Base-by-base conservation (phyloP, 169 alveolate genomes). In the Pseudocohnilembus persalinus region DNA sequence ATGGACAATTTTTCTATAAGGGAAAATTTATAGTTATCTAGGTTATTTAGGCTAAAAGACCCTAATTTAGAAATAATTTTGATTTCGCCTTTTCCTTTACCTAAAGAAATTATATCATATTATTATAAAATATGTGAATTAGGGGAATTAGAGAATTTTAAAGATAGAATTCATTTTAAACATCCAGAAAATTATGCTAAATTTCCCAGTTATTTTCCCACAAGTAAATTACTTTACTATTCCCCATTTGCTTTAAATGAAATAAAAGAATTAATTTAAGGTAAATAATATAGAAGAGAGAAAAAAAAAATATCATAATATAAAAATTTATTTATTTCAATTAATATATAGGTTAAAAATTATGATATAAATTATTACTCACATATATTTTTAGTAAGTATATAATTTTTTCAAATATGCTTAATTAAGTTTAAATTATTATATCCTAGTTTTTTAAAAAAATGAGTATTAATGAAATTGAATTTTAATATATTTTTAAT, bases 41-140 rank as follows among this genome's bases (percentile, higher is more conserved):
- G 96, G 82, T 88, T 92, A 0, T 92, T 92, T 49, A 64, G 87
- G 1, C 75, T 92, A 0, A 90, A 92, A 77, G 96, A 92, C 82
- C 92, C 93, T 27, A 92, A 92, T 81, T 92, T 92, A 27, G 93
- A 90, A 81, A 85, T 92, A n/a, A 88, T 92, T 29, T 88, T 84
- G 26, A 82, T 92, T n/a, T 72, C 88, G 68, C 93, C 96, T 0
- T 90, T 89, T 68, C 88, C 91, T 0, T 65, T 92, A 31, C 88
- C 93, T 26, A 89, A 81, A 32, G 96, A 92, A 78, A 90, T 92
- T 11, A 80, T 90, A 49, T 78, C 88, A 31, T 92, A 92, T 83
- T 92, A 92, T 82, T 49, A 72, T 64, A 92, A 92, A 75, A 89
- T 92, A 35, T 81, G 89, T 30, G 96, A 92, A 80, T 32, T 90